Conservation (phyloP, 495 filamentous ascomycete species). For the Aspergillus cristatus region DNA sequence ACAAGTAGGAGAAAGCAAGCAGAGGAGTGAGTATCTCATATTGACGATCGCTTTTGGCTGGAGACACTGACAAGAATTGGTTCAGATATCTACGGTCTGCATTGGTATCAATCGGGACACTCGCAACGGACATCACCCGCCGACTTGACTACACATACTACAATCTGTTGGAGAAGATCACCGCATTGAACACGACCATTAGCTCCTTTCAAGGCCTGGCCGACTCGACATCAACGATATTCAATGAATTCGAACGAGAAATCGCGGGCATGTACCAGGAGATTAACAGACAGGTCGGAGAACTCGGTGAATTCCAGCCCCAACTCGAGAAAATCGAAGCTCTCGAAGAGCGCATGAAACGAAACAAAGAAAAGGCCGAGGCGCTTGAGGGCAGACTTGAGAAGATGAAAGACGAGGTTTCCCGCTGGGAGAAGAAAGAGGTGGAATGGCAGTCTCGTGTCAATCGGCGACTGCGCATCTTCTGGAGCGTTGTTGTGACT, state of each 20-base stretch:
- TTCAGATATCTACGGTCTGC: constrained; percentile 31
- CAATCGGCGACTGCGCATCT: constrained; percentile 48
- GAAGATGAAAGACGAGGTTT: constrained; percentile 52
- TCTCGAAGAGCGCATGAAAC: constrained; percentile 56
- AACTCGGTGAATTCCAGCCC: constrained; percentile 57
- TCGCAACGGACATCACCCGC: constrained; percentile 51
- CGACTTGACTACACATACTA: constrained; percentile 84
- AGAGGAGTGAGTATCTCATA: constrained; percentile 32
- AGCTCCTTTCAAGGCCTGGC: constrained; percentile 61
- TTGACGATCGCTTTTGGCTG: neutral
- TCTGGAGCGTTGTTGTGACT: constrained; percentile 46
- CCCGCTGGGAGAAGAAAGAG: constrained; percentile 63
- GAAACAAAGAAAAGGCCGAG: constrained; percentile 53
- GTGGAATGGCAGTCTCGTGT: constrained; percentile 62
- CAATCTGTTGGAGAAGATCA: constrained; percentile 68
- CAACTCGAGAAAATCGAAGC: constrained; percentile 58
- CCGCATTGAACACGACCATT: constrained; percentile 58
- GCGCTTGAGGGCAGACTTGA: constrained; percentile 59
- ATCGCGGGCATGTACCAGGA: constrained; percentile 52
- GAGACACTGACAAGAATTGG: neutral
- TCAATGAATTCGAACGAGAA: constrained; percentile 53
- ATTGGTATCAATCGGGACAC: constrained; percentile 28
- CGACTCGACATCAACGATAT: constrained; percentile 48
- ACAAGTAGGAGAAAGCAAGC: constrained; percentile 31
- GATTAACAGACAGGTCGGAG: constrained; percentile 53